Evolutionary conservation across 306 rosid species (phyloP).

Genomic region (Cercis canadensis): DNA sequence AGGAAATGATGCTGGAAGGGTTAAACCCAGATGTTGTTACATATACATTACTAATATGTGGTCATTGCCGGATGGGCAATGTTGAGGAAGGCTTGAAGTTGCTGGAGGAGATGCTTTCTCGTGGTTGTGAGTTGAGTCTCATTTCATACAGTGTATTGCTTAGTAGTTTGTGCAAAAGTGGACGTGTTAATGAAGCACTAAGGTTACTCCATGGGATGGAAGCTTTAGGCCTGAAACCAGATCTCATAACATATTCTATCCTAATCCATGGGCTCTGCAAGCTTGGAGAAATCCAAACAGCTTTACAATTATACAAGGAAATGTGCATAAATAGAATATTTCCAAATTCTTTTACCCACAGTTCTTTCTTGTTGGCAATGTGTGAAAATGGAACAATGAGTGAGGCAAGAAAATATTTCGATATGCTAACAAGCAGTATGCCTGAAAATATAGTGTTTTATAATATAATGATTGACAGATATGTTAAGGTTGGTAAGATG

Average conservation of each 20-base stretch:
- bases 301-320: slow-evolving; percentile 47
- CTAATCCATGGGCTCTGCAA: slow-evolving; percentile 58
- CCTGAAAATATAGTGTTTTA: slow-evolving; percentile 49
- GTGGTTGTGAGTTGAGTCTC: slow-evolving; percentile 47
- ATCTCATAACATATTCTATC: slow-evolving; percentile 53
- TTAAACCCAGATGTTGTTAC: slow-evolving; percentile 51
- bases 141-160: slow-evolving; percentile 50
- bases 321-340: slow-evolving; percentile 49
- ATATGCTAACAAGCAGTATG: not conserved
- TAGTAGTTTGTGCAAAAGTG: slow-evolving; percentile 57
- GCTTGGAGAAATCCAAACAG: slow-evolving; percentile 53
- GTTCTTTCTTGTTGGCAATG: slow-evolving; percentile 49
- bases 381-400: slow-evolving; percentile 44
- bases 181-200: slow-evolving; percentile 52
- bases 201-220: slow-evolving; percentile 55
- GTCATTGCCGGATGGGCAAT: slow-evolving; percentile 53
- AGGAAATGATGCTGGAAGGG: slow-evolving; percentile 52
- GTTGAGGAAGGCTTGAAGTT: slow-evolving; percentile 54
- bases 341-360: slow-evolving; percentile 46
- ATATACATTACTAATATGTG: slow-evolving; percentile 55
- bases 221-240: slow-evolving; percentile 46
- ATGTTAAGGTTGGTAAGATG: slow-evolving; percentile 45
- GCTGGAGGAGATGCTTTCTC: slow-evolving; percentile 50
- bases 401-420: slow-evolving; percentile 57
- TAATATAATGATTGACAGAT: slow-evolving; percentile 60